phyloP scores from a whole-genome alignment of 441 rosid genomes.

The Euphorbia corollata region DNA sequence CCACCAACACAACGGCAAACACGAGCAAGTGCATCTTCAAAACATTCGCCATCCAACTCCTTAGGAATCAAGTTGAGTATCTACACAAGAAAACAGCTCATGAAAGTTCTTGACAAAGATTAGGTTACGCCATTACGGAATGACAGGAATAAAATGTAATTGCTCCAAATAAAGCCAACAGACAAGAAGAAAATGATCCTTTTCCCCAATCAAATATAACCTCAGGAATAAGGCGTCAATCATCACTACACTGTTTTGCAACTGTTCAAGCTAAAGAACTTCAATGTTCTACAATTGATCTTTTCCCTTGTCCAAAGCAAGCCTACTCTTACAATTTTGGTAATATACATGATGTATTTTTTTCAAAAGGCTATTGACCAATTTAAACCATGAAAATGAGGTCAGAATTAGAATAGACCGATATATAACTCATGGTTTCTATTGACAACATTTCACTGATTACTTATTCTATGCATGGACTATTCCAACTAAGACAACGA shows the following conservation, averaged over 20 bases:
- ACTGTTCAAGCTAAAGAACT: not conserved
- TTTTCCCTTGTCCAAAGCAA: no score
- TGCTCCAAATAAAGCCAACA: not conserved
- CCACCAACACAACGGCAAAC: slow-evolving; percentile 91
- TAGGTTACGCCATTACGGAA: not conserved
- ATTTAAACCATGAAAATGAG: no score
- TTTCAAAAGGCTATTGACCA: no score
- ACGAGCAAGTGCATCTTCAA: slow-evolving; percentile 86
- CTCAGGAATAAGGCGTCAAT: not conserved
- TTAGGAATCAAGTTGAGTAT: slow-evolving; percentile 75
- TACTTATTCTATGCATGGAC: no score
- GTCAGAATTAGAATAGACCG: no score
- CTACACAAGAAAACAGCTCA: slow-evolving; percentile 34
- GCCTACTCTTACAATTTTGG: no score
- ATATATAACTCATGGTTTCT: no score
- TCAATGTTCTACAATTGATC: no score
- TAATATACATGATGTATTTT: no score
- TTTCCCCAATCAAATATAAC: not conserved
- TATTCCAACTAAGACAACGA: no score
- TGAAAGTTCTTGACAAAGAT: not conserved
- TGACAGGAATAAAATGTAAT: not conserved
- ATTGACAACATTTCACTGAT: no score
- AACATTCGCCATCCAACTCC: slow-evolving; percentile 71
- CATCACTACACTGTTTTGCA: not conserved
- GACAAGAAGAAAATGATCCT: not conserved